Percentiles rank a stretch among this genome's conserved stretches.
Conservation (phyloP, 306 rosid species). For the Glycine soja region DNA sequence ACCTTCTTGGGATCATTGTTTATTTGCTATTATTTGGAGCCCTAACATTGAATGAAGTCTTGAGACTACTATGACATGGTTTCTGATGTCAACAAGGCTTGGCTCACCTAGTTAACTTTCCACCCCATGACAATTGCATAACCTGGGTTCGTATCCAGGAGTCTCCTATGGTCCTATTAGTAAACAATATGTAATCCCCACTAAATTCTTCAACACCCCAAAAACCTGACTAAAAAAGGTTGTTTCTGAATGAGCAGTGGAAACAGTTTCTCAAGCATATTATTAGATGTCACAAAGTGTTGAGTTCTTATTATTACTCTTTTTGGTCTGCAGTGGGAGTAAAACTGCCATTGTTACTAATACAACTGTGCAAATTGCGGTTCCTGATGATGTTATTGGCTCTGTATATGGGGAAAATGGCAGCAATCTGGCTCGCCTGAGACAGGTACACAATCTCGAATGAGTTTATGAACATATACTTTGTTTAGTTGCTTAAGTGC, state of each 20-base stretch:
- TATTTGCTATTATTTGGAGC: constrained; percentile 38
- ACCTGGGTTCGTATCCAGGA: neutral
- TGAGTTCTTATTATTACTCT: constrained; percentile 33
- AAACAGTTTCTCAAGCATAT: neutral
- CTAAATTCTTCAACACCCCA: constrained; percentile 1
- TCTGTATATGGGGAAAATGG: constrained; percentile 86
- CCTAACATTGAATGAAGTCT: constrained; percentile 15
- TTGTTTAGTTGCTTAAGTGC: constrained; percentile 25
- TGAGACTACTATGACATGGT: constrained; percentile 7
- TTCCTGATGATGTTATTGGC: constrained; percentile 72
- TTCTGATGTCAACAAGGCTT: constrained; percentile 26
- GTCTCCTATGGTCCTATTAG: neutral
- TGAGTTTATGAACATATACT: neutral
- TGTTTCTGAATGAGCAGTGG: constrained; percentile 20
- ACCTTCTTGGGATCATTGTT: neutral
- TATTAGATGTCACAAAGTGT: neutral
- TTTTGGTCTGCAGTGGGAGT: constrained; percentile 68
- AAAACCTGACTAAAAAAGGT: neutral
- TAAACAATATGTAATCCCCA: neutral
- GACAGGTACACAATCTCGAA: constrained; percentile 66
- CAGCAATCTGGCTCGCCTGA: constrained; percentile 72
- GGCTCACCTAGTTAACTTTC: constrained; percentile 2
- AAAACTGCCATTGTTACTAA: constrained; percentile 79
- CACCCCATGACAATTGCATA: neutral
- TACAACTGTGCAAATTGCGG: constrained; percentile 80